Evolutionary conservation across 495 filamentous ascomycete genomes (phyloP).

Genomic region (Tuber aestivum): DNA sequence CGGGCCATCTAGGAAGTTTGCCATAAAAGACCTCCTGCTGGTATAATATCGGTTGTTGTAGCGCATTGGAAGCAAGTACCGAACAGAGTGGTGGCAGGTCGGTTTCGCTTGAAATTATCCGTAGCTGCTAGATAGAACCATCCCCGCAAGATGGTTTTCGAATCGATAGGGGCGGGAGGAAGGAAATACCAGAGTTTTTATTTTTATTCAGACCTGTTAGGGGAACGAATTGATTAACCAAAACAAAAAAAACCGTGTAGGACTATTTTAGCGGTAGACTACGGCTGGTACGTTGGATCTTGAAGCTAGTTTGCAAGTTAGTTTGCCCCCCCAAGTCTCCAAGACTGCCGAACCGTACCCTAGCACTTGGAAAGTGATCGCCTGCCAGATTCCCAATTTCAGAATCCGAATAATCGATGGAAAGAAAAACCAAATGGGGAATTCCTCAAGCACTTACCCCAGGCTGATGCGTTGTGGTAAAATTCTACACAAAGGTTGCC

Average conservation of each 20-base stretch:
- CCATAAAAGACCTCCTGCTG: background rate
- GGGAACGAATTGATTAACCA: background rate
- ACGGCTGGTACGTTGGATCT: too few species aligned
- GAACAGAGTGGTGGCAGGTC: background rate
- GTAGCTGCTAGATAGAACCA: background rate
- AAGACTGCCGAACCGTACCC: background rate
- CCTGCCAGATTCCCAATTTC: background rate
- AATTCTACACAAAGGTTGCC: constrained; percentile 30
- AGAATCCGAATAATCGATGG: background rate
- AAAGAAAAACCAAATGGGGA: background rate
- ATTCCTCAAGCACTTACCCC: background rate
- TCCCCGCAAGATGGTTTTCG: background rate
- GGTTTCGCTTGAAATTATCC: background rate
- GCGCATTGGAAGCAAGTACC: background rate
- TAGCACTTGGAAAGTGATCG: background rate
- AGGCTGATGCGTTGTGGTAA: constrained; percentile 27
- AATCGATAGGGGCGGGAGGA: background rate
- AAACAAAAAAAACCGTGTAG: background rate
- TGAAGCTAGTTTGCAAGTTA: too few species aligned
- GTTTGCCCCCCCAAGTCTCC: background rate
- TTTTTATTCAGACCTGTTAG: background rate
- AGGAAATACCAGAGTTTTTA: background rate
- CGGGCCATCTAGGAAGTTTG: background rate
- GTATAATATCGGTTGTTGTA: background rate
- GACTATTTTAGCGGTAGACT: background rate